phyloP scores from a whole-genome alignment of 441 rosid species.

The Croton laevigatus region DNA sequence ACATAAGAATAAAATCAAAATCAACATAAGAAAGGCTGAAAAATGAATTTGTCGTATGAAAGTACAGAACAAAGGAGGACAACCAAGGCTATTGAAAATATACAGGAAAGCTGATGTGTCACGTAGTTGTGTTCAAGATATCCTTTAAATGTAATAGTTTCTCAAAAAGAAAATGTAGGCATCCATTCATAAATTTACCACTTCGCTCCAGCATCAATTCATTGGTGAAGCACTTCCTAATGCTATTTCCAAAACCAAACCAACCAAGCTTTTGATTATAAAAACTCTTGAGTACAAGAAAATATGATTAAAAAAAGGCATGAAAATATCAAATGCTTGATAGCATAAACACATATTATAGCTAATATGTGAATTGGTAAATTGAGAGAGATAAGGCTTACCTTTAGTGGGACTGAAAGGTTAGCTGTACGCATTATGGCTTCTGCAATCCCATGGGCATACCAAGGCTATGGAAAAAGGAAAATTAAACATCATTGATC shows the following conservation, averaged over 20 bases:
- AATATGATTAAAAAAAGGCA: background rate
- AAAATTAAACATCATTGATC: conserved; percentile 12
- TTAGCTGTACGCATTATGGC: conserved; percentile 89
- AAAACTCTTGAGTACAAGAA: background rate
- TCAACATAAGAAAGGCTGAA: conserved; percentile 1
- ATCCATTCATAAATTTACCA: background rate
- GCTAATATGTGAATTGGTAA: background rate
- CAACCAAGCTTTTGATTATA: background rate
- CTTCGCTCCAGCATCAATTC: background rate
- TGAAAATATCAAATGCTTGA: background rate
- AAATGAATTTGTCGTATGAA: background rate
- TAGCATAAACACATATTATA: background rate
- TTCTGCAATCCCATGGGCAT: conserved; percentile 95
- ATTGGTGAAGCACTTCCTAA: background rate
- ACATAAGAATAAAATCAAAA: background rate
- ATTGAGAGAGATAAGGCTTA: conserved; percentile 26
- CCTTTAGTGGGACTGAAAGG: conserved; percentile 82
- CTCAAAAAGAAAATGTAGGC: background rate
- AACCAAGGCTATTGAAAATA: background rate
- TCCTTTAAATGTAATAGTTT: background rate
- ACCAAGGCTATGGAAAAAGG: conserved; percentile 76
- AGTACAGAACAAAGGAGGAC: background rate
- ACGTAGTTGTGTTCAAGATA: background rate
- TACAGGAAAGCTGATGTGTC: background rate
- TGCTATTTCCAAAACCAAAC: background rate